phyloP scores from a whole-genome alignment of 352 stramenopile genomes.

The Pythium rishiriense region DNA sequence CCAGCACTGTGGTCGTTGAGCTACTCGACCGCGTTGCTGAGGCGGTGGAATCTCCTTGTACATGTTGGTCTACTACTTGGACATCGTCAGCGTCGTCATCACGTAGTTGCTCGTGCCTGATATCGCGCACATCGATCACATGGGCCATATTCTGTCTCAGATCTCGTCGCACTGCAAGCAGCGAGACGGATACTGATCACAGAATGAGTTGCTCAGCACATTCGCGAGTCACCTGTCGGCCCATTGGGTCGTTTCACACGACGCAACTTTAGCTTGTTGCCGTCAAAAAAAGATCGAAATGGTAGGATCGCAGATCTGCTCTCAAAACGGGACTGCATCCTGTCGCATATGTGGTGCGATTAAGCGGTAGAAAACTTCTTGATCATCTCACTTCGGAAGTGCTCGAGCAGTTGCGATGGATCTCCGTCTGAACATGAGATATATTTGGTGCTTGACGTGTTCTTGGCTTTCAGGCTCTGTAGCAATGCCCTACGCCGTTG shows the following conservation, averaged over 20 bases:
- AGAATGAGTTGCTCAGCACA: background rate
- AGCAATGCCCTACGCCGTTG: conserved; percentile 43
- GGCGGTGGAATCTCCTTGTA: background rate
- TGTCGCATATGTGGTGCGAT: background rate
- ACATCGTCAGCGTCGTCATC: conserved; percentile 19
- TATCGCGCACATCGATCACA: conserved; percentile 20
- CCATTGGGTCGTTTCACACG: background rate
- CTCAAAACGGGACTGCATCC: background rate
- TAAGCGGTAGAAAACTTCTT: background rate
- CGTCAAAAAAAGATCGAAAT: background rate
- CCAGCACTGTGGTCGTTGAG: background rate
- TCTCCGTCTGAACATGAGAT: background rate
- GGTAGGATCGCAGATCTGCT: background rate
- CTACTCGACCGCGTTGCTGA: background rate
- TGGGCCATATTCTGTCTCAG: conserved; percentile 13
- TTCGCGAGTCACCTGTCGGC: background rate
- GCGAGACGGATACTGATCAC: too few species aligned
- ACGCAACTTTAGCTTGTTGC: background rate
- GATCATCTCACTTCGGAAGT: conserved; percentile 10
- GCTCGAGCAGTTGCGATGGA: conserved; percentile 5
- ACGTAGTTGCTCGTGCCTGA: conserved; percentile 16
- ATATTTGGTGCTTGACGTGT: background rate
- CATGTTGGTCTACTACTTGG: conserved; percentile 1
- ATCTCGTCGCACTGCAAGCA: background rate
- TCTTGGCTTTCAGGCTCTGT: conserved; percentile 27